Evolutionary conservation across 345 rosid species (phyloP), one percentile per base, ranked within the genome.

Genomic region (Citrus maxima): DNA sequence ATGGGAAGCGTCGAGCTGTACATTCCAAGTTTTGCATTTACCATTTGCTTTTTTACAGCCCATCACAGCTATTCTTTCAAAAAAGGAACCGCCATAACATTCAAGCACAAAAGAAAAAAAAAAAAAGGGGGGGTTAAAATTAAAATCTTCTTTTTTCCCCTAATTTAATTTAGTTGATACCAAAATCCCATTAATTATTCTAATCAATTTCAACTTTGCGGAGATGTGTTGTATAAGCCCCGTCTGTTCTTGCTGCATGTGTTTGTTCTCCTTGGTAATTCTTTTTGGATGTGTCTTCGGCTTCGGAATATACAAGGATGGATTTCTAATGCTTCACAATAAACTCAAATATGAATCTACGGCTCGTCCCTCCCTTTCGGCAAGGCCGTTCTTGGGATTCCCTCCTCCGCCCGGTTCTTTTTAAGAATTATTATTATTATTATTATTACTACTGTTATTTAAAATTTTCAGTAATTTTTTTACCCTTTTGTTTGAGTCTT

Each of bases 231-330:
- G 70, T 30, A 7, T 42, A 2, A 63, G 70, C 38, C 56, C 35
- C 28, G 8, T 63, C 13, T 63, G 70, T 42, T 25, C 73, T 14
- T 70, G 73, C 58, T 70, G 59, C 60, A 49, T 70, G 59, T 75
- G 70, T 24, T 1, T 75, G 12, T 0, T 64, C 3, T 42, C 40
- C 13, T 1, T 75, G 34, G 30, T 8, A 10, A 10, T 46, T 27
- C 30, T 75, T 4, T n/a, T 64, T 22, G 78, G 70, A 25, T 42
- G 54, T 32, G 46, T 75, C 24, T 75, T 27, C 6, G 78, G 78
- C 21, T 75, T 75, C 22, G 78, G 42, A 75, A n/a, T 75, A 10
- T 46, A 63, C 28, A 40, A 38, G 24, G 60, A 75, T 75, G 70
- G 60, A 6, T 62, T 42, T 63, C 38, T 28, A 3, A 63, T 19